Evolutionary conservation across 2,329 filamentous ascomycete species (phyloP).

Genomic region (Tolypocladium pustulatum): DNA sequence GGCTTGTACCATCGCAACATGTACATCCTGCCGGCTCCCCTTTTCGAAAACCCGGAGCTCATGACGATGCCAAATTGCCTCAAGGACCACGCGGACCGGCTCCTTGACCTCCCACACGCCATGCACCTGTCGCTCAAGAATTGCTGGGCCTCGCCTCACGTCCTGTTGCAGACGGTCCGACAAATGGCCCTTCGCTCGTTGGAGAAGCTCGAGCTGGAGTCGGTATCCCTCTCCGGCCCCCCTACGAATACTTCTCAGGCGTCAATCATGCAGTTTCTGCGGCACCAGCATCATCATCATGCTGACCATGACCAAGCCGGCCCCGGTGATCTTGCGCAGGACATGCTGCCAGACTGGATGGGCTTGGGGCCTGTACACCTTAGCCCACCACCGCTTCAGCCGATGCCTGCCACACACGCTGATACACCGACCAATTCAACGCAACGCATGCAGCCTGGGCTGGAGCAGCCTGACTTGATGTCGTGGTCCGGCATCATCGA

Average conservation of each 20-base stretch:
- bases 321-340: constrained; percentile 1
- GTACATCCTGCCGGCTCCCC: constrained; percentile 51
- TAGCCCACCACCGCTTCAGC: background rate
- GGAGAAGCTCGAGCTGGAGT: constrained; percentile 47
- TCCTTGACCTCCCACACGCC: constrained; percentile 46
- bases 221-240: constrained; percentile 51
- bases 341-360: background rate
- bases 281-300: background rate
- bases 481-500: constrained; percentile 32
- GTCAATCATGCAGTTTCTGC: constrained; percentile 2
- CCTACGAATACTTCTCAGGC: constrained; percentile 16
- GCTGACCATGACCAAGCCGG: background rate
- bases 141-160: constrained; percentile 54
- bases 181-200: constrained; percentile 36
- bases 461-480: constrained; percentile 19
- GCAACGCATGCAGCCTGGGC: background rate
- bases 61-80: constrained; percentile 21
- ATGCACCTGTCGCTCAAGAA: constrained; percentile 54
- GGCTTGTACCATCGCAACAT: constrained; percentile 52
- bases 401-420: background rate
- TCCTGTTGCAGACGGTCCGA: constrained; percentile 41
- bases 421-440: background rate
- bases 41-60: constrained; percentile 23
- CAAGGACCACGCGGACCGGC: constrained; percentile 18
- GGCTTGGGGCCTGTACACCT: background rate